Conservation (phyloP, 768 basidiomycete species). For the Boletus tomentosulus region DNA sequence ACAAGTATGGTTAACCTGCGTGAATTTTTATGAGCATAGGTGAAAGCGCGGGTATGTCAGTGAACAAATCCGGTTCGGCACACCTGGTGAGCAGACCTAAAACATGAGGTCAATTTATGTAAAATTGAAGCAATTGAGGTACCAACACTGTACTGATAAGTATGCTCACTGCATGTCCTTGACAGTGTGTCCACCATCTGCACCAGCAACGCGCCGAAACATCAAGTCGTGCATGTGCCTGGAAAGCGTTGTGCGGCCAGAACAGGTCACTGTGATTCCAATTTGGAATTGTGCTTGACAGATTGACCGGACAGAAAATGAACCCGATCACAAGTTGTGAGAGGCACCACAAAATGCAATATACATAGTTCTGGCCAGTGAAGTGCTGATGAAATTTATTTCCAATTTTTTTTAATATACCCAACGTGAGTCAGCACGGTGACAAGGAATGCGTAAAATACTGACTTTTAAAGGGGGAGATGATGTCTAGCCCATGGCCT, state of each 20-base stretch:
- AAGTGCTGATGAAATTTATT: neutral
- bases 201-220: neutral
- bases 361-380: neutral
- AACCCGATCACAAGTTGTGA: neutral
- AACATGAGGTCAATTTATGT: slow-evolving; percentile 26
- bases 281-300: neutral
- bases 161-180: slow-evolving; percentile 27
- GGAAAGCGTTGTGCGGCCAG: neutral
- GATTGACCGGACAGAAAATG: neutral
- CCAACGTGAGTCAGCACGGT: neutral
- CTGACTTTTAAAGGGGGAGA: neutral
- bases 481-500: neutral
- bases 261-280: neutral
- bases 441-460: neutral
- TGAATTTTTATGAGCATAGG: neutral
- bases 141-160: slow-evolving; percentile 50
- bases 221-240: neutral
- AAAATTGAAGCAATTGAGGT: slow-evolving; percentile 27
- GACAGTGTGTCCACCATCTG: neutral
- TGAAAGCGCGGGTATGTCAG: neutral
- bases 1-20: slow-evolving; percentile 48
- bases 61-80: slow-evolving; percentile 34
- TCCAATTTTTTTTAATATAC: neutral
- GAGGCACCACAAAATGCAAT: slow-evolving; percentile 33
- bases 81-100: slow-evolving; percentile 23